These are phyloP conservation scores for Nannochloris sp. DNA, from an alignment of 139 green algal species.

Conservation along the genomic window DNA sequence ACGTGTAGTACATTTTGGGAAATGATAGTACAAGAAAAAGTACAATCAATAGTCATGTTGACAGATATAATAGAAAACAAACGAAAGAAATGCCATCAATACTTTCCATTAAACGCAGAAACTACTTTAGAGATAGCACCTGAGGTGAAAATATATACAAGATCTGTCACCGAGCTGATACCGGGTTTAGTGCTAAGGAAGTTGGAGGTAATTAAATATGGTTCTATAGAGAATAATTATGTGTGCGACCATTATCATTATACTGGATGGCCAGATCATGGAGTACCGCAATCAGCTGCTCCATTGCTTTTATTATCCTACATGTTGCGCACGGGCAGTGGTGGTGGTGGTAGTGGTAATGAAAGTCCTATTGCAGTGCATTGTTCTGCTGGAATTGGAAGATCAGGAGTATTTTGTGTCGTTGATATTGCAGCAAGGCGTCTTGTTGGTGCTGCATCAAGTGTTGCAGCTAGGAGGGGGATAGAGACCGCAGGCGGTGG, in stretches of 20 bases:
- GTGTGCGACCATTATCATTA: conserved; percentile 31
- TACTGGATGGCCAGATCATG: conserved; percentile 59
- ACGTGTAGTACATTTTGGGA: conserved; percentile 57
- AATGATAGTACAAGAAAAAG: conserved; percentile 43
- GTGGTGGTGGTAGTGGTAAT: background rate
- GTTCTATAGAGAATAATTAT: background rate
- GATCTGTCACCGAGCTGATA: background rate
- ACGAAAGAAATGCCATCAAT: conserved; percentile 14
- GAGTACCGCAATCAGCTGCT: conserved; percentile 37
- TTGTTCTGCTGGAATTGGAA: conserved; percentile 76
- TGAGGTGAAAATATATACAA: background rate
- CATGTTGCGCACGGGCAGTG: conserved; percentile 9
- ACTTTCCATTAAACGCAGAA: conserved; percentile 36
- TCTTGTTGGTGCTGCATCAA: conserved; percentile 17
- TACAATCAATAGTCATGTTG: conserved; percentile 47
- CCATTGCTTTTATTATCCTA: conserved; percentile 37
- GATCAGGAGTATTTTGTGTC: conserved; percentile 75
- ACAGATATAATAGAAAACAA: conserved; percentile 24
- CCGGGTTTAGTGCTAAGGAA: background rate
- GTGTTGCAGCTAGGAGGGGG: background rate
- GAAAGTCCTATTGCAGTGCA: conserved; percentile 45
- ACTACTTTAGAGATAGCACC: background rate
- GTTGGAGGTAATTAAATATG: background rate
- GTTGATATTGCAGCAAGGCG: conserved; percentile 67
- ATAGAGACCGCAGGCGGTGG: background rate